Conservation (phyloP, 108 stramenopile genomes). For the Cafeteria roenbergensis region DNA sequence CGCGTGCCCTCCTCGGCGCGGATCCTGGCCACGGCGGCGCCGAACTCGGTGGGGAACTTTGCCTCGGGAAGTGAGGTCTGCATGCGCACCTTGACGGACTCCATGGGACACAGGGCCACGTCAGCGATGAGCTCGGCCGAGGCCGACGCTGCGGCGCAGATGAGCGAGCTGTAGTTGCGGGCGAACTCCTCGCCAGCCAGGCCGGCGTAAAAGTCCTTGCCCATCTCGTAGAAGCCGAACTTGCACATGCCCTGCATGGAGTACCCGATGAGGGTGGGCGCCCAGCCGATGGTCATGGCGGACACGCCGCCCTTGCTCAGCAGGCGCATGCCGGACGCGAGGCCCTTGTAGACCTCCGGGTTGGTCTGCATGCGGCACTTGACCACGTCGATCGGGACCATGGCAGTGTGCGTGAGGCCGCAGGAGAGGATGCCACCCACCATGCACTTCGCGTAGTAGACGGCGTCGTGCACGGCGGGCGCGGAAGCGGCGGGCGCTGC, state of each 20-base stretch:
- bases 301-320: conserved; percentile 11
- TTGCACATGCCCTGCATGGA: conserved; percentile 20
- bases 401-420: conserved; percentile 32
- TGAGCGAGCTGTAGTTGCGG: conserved; percentile 75
- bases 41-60: conserved; percentile 46
- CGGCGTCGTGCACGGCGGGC: conserved; percentile 10
- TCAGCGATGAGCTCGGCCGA: conserved; percentile 87
- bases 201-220: conserved; percentile 38
- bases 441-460: conserved; percentile 39
- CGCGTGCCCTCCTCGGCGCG: conserved; percentile 50
- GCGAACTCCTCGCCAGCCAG: conserved; percentile 72
- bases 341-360: conserved; percentile 27
- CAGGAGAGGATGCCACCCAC: conserved; percentile 34
- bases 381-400: conserved; percentile 34
- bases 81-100: conserved; percentile 89
- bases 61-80: conserved; percentile 80
- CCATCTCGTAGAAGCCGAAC: conserved; percentile 38
- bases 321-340: conserved; percentile 12
- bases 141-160: conserved; percentile 81
- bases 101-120: conserved; percentile 91
- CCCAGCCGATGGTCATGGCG: conserved; percentile 25
- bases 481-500: too few species aligned
- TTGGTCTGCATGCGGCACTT: conserved; percentile 38
- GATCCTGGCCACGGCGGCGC: conserved; percentile 74
- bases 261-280: conserved; percentile 29